phyloP scores from a whole-genome alignment of 495 filamentous ascomycete species.

The Cercophora newfieldiana region DNA sequence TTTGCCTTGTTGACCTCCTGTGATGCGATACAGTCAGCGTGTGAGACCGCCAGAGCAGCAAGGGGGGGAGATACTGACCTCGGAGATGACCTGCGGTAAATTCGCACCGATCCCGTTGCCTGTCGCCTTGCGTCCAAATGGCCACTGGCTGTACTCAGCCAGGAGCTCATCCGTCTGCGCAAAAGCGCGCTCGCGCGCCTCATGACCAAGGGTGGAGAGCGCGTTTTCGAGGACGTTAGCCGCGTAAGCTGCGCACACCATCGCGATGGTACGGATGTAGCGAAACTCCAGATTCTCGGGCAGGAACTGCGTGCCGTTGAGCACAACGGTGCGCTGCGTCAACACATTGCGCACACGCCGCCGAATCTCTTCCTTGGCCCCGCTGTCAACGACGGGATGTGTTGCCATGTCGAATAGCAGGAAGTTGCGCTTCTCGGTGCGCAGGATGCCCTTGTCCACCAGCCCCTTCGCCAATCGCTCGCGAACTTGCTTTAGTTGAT shows the following conservation, averaged over 20 bases:
- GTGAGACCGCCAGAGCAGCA: neutral
- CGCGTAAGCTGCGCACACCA: constrained; percentile 98
- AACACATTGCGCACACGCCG: constrained; percentile 88
- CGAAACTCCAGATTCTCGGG: constrained; percentile 93
- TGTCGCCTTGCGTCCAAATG: constrained; percentile 79
- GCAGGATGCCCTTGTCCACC: constrained; percentile 96
- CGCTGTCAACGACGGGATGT: constrained; percentile 95
- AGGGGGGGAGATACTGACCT: constrained; percentile 45
- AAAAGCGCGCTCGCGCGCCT: constrained; percentile 89
- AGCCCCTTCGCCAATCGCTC: constrained; percentile 97
- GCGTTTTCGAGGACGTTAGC: constrained; percentile 98
- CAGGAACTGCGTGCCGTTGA: constrained; percentile 78
- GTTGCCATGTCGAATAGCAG: constrained; percentile 99
- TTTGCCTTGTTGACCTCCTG: constrained; percentile 76
- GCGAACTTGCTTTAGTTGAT: constrained; percentile 98
- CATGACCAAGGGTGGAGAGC: constrained; percentile 88
- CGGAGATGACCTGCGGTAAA: constrained; percentile 79
- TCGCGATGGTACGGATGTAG: constrained; percentile 84
- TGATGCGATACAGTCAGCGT: constrained; percentile 17
- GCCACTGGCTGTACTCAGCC: constrained; percentile 95
- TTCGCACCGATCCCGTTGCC: constrained; percentile 89
- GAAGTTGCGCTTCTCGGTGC: constrained; percentile 99
- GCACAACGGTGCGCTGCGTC: constrained; percentile 89
- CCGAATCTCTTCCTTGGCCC: constrained; percentile 95
- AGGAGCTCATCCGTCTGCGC: constrained; percentile 95